Percentiles rank a stretch among this genome's conserved stretches.
These are phyloP conservation scores for Arxiozyma slooffiae DNA, from an alignment of 1,139 yeast genomes.

Conservation along the genomic window DNA sequence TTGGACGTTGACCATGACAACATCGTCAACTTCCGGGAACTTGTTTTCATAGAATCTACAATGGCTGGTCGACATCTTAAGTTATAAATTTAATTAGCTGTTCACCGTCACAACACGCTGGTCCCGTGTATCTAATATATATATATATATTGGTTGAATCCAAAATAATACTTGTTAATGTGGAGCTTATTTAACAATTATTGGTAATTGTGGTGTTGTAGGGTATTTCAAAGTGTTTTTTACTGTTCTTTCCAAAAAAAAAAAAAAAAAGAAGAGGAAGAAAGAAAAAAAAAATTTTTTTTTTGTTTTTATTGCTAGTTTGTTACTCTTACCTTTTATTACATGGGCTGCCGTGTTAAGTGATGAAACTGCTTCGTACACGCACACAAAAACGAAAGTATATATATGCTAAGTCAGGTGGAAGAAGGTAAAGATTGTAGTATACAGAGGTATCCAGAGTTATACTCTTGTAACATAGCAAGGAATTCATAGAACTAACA, in stretches of 20 bases:
- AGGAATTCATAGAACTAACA: background rate
- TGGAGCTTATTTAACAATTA: too few relatives aligned
- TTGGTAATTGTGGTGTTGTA: too few relatives aligned
- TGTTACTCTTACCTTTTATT: background rate
- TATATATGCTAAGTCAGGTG: background rate
- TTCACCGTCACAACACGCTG: background rate
- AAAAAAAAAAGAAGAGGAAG: too few relatives aligned
- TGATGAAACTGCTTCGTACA: background rate
- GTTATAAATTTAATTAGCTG: background rate
- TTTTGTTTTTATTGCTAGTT: background rate
- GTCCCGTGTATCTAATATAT: background rate
- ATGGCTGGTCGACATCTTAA: constrained; percentile 67
- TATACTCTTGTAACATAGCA: too few relatives aligned
- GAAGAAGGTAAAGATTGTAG: background rate
- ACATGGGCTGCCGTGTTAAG: background rate
- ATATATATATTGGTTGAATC: too few relatives aligned
- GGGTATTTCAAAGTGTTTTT: too few relatives aligned
- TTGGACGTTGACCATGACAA: constrained; percentile 97
- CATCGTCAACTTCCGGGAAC: constrained; percentile 97
- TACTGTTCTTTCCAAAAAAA: background rate
- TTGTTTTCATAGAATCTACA: constrained; percentile 97
- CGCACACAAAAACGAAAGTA: too few relatives aligned
- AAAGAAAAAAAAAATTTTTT: too few relatives aligned
- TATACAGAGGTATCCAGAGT: background rate
- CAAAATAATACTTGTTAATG: too few relatives aligned